phyloP scores from a whole-genome alignment of 2,329 filamentous ascomycete species.

The Cadophora gregata region DNA sequence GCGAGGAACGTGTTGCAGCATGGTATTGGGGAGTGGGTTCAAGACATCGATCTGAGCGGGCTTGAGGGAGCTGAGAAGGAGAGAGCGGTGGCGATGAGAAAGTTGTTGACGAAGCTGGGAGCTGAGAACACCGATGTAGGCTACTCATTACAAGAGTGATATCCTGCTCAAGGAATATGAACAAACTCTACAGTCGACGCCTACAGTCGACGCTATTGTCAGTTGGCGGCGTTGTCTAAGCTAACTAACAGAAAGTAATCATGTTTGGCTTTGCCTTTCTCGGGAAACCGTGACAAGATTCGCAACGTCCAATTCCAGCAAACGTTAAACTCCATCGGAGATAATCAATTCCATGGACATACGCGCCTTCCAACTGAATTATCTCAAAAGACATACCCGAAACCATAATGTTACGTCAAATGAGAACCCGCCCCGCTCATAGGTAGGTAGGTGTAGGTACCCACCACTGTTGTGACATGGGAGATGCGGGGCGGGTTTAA shows the following conservation, averaged over 20 bases:
- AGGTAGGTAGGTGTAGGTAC: background rate
- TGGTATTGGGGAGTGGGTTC: conserved; percentile 71
- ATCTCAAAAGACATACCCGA: background rate
- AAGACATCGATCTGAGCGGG: conserved; percentile 59
- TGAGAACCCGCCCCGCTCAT: background rate
- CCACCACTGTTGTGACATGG: background rate
- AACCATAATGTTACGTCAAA: background rate
- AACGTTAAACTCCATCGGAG: background rate
- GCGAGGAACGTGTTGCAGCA: conserved; percentile 79
- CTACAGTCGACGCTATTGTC: too few relatives aligned
- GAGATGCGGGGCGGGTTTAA: background rate
- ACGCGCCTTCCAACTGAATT: background rate
- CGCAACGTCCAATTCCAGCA: background rate
- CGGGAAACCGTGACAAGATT: background rate
- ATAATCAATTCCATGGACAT: conserved; percentile 14
- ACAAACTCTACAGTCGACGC: background rate
- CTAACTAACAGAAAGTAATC: background rate
- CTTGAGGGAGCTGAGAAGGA: conserved; percentile 48
- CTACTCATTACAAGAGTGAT: conserved; percentile 62
- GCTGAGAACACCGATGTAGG: conserved; percentile 65
- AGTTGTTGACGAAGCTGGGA: conserved; percentile 66
- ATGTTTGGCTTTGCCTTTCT: background rate
- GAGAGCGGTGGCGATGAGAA: conserved; percentile 68
- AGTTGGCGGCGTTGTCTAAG: background rate
- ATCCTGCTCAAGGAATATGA: background rate